A percentile compares a stretch with the other conserved stretches of the same genome.
Conservation (phyloP, 208 protist genomes). For the Trypanosoma scelopori region DNA sequence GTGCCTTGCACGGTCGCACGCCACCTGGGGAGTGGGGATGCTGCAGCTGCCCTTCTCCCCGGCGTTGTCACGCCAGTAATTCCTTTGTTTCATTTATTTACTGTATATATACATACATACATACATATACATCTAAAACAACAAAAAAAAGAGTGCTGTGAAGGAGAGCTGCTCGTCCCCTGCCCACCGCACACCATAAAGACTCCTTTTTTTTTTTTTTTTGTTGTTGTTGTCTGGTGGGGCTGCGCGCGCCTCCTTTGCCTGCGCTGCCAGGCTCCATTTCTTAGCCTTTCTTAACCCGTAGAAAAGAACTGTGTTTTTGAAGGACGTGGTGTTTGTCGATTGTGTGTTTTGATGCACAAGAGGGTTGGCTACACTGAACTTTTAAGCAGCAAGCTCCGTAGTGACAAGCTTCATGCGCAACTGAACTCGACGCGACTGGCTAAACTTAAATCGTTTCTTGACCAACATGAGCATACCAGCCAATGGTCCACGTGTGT, state of each 20-base stretch:
- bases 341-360: constrained; percentile 1
- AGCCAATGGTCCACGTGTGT: constrained; percentile 55
- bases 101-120: no score
- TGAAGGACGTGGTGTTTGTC: constrained; percentile 17
- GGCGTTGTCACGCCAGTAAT: constrained; percentile 26
- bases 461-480: constrained; percentile 49
- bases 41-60: background rate
- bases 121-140: background rate
- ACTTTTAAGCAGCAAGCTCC: constrained; percentile 40
- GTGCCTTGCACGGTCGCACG: background rate
- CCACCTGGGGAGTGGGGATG: constrained; percentile 4
- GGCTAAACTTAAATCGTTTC: constrained; percentile 46
- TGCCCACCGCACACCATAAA: no score
- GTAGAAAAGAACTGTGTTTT: constrained; percentile 12
- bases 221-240: no score
- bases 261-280: constrained; percentile 3
- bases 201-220: no score
- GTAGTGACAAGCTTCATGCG: constrained; percentile 40
- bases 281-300: constrained; percentile 6
- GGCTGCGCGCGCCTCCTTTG: no score
- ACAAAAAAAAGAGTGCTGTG: no score
- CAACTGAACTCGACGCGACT: constrained; percentile 34
- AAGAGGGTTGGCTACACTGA: constrained; percentile 29
- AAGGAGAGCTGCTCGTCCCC: no score
- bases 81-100: background rate